Percentiles rank a stretch among this genome's conserved stretches.
Conservation (phyloP, 1,284 basidiomycete genomes). For the Malassezia globosa region DNA sequence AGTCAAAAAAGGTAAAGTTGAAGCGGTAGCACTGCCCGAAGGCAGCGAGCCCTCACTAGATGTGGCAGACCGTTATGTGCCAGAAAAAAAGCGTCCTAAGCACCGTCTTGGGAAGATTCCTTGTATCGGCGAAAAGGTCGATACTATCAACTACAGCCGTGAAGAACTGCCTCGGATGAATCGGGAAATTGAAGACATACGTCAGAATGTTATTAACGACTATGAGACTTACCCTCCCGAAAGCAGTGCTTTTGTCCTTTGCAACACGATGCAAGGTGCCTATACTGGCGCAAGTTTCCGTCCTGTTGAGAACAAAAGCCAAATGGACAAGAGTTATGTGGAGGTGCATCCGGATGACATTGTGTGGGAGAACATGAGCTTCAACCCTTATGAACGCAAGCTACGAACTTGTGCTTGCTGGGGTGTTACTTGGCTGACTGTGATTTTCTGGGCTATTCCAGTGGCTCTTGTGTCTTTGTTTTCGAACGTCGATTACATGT, state of each 20-base stretch:
- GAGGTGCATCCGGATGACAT: conserved; percentile 55
- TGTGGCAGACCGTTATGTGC: conserved; percentile 35
- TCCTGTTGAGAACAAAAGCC: conserved; percentile 36
- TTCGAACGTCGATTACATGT: conserved; percentile 68
- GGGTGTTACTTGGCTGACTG: conserved; percentile 55
- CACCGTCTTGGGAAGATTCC: conserved; percentile 61
- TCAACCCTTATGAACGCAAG: conserved; percentile 79
- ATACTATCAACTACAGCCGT: conserved; percentile 73
- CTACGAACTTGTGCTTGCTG: conserved; percentile 52
- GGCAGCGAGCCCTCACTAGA: conserved; percentile 21
- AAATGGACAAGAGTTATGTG: conserved; percentile 33
- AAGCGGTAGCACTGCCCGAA: conserved; percentile 18
- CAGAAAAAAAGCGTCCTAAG: conserved; percentile 55
- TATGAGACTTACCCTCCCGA: conserved; percentile 54
- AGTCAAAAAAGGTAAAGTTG: conserved; percentile 45
- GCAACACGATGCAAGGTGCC: conserved; percentile 74
- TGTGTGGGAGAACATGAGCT: conserved; percentile 72
- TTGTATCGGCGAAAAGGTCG: conserved; percentile 61
- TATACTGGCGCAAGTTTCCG: conserved; percentile 27
- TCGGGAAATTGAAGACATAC: conserved; percentile 50
- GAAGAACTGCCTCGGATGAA: conserved; percentile 54
- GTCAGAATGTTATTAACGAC: conserved; percentile 57
- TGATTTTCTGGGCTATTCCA: conserved; percentile 54
- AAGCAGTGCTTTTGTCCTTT: conserved; percentile 65
- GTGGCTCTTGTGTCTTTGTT: conserved; percentile 68